Evolutionary conservation across 495 filamentous ascomycete species (phyloP), one percentile per base, ranked within the genome.

Genomic region (Cercophora scortea): DNA sequence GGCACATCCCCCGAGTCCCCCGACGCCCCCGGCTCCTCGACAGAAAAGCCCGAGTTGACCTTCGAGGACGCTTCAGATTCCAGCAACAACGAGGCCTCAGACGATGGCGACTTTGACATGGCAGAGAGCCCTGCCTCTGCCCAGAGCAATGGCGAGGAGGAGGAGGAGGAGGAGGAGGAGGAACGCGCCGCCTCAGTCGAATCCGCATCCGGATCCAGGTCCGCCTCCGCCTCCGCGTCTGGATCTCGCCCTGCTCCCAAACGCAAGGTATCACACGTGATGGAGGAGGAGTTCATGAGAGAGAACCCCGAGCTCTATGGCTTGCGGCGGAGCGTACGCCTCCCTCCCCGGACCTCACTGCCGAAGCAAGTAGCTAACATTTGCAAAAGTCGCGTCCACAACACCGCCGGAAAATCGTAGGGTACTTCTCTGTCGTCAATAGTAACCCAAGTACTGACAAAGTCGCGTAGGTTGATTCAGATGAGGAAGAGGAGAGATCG

Each of bases 261-360:
- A 76, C 83, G 89, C 59, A 95, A 92, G 73, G 78, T 79, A 19
- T 75, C 76, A 15, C 55, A 52, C 39, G 71, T 72, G 19, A 79
- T 84, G 17, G 85, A 87, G 42, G 88, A 94, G 32, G 86, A 92
- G 18, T 88, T 82, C 59, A 96, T 96, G 57, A 76, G 82, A 56
- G 84, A 89, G 62, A 90, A 98, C 64, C 93, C 93, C n/a, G 93
- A 96, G 64, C 73, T 98, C 16, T 98, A 96, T 71, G 93, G 92
- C 15, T 75, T 99, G 46, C 80, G 93, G 54, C 80, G 93, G 63
- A 98, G 93, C 73, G 90, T 90, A 83, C 51, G 85, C 65, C 52
- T 35, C 39, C 32, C 17, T 55, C 54, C 47, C 54, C 43, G 32
- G 25, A 42, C 6, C 47, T 19, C 17, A 2, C 9, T 25, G 25